Percentiles rank a stretch among this genome's conserved stretches.
Conservation (phyloP, 768 basidiomycete genomes). For the Clitopilus hobsonii region DNA sequence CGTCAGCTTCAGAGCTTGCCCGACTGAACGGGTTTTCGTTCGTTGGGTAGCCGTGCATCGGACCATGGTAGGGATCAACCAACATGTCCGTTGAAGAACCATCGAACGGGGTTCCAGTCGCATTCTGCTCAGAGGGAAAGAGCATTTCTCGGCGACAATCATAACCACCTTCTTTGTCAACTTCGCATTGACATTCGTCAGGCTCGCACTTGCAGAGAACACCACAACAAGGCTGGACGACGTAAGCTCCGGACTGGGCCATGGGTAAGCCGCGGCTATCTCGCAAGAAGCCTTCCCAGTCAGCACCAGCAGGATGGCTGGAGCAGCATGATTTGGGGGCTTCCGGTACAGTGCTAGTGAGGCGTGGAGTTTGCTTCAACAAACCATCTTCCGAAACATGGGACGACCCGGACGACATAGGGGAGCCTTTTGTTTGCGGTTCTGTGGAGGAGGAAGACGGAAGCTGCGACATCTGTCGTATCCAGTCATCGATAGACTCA, state of each 20-base stretch:
- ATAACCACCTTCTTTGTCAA: conserved; percentile 13
- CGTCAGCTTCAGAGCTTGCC: neutral
- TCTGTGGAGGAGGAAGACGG: conserved; percentile 11
- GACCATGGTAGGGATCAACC: neutral
- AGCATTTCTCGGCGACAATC: conserved; percentile 17
- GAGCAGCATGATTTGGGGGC: neutral
- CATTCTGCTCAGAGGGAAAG: neutral
- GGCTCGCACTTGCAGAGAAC: conserved; percentile 17
- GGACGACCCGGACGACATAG: neutral
- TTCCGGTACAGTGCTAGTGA: conserved; percentile 1
- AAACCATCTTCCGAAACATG: neutral
- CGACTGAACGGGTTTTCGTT: neutral
- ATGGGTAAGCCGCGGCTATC: conserved; percentile 8
- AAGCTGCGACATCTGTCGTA: conserved; percentile 44
- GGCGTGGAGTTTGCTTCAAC: conserved; percentile 7
- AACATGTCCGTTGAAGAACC: neutral
- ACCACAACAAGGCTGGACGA: conserved; percentile 15
- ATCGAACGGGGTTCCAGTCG: neutral
- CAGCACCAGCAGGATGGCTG: neutral
- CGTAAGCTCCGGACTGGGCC: conserved; percentile 7
- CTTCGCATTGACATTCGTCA: conserved; percentile 12
- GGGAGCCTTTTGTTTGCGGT: neutral
- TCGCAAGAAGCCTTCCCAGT: conserved; percentile 8
- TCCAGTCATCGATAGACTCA: conserved; percentile 59
- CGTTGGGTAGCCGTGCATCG: neutral